Conservation (phyloP, 2,329 filamentous ascomycete species). For the Septoria petroselini region DNA sequence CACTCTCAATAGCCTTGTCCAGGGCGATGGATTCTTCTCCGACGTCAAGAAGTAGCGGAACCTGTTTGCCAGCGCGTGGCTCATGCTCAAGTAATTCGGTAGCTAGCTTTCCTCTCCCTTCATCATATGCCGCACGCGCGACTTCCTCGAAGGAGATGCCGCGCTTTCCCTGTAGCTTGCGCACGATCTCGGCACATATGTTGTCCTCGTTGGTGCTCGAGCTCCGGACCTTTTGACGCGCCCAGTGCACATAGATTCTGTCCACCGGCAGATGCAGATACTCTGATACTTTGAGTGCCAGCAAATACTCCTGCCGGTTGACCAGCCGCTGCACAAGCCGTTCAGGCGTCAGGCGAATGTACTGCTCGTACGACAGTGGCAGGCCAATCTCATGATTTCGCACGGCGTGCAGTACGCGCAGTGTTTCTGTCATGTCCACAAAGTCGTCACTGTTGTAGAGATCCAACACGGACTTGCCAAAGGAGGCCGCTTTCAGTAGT, state of each 20-base stretch:
- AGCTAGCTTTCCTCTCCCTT: slow-evolving; percentile 82
- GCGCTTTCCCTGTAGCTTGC: slow-evolving; percentile 78
- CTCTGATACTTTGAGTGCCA: slow-evolving; percentile 82
- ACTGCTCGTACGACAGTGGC: slow-evolving; percentile 90
- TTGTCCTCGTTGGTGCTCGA: slow-evolving; percentile 83
- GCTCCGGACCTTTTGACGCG: slow-evolving; percentile 84
- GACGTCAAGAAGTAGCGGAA: slow-evolving; percentile 88
- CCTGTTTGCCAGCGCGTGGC: slow-evolving; percentile 90
- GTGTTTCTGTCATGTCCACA: slow-evolving; percentile 93
- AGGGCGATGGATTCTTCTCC: slow-evolving; percentile 92
- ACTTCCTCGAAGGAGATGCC: slow-evolving; percentile 96
- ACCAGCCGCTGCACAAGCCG: slow-evolving; percentile 81
- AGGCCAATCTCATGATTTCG: slow-evolving; percentile 88
- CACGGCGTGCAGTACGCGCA: slow-evolving; percentile 88
- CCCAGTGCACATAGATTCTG: slow-evolving; percentile 95
- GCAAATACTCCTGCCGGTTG: slow-evolving; percentile 83
- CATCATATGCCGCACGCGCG: slow-evolving; percentile 87
- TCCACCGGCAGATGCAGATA: slow-evolving; percentile 84
- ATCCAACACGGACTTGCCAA: slow-evolving; percentile 94
- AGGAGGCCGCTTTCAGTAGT: slow-evolving; percentile 91
- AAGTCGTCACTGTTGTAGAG: slow-evolving; percentile 98
- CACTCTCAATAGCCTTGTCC: slow-evolving; percentile 93
- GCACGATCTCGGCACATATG: slow-evolving; percentile 81
- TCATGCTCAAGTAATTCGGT: slow-evolving; percentile 91
- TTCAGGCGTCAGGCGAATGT: slow-evolving; percentile 83